These are phyloP conservation scores for Pichia sp. DNA, from an alignment of 1,139 yeast species.

Conservation along the genomic window DNA sequence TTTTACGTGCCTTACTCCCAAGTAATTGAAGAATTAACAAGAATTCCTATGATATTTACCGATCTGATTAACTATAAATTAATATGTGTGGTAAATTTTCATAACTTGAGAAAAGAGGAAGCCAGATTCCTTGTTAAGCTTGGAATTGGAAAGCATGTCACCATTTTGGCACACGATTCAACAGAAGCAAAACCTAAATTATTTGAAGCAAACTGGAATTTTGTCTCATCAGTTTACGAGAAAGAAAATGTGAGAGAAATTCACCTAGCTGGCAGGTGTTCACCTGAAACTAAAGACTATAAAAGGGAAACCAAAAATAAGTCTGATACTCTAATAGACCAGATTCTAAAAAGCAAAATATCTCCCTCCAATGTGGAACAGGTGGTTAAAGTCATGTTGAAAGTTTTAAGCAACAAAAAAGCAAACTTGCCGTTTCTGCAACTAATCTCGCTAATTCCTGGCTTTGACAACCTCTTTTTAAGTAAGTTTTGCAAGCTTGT, in stretches of 20 bases:
- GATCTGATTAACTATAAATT: background rate
- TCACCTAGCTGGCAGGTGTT: background rate
- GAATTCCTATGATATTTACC: background rate
- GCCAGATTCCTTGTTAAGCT: constrained; percentile 3
- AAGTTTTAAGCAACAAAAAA: constrained; percentile 7
- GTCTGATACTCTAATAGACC: background rate
- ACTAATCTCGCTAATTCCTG: constrained; percentile 10
- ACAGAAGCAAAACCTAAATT: background rate
- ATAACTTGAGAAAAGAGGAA: constrained; percentile 9
- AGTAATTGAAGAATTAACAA: constrained; percentile 1
- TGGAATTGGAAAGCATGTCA: constrained; percentile 1
- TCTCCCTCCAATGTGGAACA: background rate
- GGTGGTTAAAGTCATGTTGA: background rate
- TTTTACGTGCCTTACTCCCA: constrained; percentile 8
- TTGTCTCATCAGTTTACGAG: background rate
- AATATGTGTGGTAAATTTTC: constrained; percentile 8
- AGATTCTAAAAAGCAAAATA: background rate
- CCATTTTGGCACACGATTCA: constrained; percentile 4
- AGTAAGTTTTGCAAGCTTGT: constrained; percentile 7
- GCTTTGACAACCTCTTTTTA: constrained; percentile 7
- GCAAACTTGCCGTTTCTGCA: constrained; percentile 6
- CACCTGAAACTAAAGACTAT: background rate
- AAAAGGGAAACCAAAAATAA: background rate
- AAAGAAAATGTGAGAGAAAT: background rate
- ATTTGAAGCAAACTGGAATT: constrained; percentile 9